phyloP scores from a whole-genome alignment of 2,329 filamentous ascomycete genomes.

The Calycina herbarum region DNA sequence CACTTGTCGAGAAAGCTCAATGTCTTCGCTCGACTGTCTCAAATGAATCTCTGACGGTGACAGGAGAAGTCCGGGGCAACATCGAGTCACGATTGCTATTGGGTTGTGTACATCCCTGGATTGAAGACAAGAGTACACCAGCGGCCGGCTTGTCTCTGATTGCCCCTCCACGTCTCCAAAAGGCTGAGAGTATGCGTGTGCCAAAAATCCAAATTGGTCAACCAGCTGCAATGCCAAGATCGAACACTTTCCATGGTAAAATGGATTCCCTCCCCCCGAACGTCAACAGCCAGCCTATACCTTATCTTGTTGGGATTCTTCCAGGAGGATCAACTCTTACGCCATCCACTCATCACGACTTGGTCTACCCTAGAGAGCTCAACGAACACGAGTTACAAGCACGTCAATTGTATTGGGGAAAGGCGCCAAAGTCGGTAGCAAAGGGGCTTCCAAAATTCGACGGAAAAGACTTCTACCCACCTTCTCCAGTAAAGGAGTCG shows the following conservation, averaged over 20 bases:
- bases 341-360: constrained; percentile 47
- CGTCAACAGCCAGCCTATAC: constrained; percentile 31
- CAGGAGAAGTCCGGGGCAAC: constrained; percentile 22
- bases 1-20: neutral
- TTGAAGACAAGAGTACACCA: neutral
- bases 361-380: constrained; percentile 56
- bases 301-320: constrained; percentile 57
- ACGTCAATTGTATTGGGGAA: constrained; percentile 61
- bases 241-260: constrained; percentile 24
- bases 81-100: constrained; percentile 29
- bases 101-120: constrained; percentile 28
- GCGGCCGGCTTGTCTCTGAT: neutral
- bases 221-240: constrained; percentile 18
- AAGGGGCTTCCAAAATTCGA: constrained; percentile 61
- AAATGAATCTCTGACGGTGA: neutral
- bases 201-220: neutral
- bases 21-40: constrained; percentile 2
- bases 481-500: constrained; percentile 50
- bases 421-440: constrained; percentile 50
- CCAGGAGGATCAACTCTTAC: constrained; percentile 47
- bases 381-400: constrained; percentile 60
- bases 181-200: constrained; percentile 23
- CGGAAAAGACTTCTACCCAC: constrained; percentile 63
- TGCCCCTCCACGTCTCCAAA: constrained; percentile 13
- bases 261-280: constrained; percentile 6